phyloP scores from a whole-genome alignment of 2,329 filamentous ascomycete species.

The Ceratocystis alfenasii region DNA sequence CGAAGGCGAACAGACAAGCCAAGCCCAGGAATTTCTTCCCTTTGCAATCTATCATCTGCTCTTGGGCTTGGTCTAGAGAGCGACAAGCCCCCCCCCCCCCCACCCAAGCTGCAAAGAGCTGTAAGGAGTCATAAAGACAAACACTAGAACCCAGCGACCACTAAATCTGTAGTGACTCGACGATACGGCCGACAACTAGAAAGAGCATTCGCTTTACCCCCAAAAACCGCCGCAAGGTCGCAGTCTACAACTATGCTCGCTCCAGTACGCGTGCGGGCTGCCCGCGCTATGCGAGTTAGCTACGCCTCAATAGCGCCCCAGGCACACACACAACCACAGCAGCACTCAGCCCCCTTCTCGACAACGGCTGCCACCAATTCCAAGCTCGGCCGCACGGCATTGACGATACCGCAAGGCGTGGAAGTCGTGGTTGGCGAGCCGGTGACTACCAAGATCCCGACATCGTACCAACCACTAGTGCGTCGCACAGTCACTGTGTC shows the following conservation, averaged over 20 bases:
- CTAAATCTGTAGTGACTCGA: background rate
- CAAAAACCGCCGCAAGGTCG: background rate
- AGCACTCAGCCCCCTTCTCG: conserved; percentile 46
- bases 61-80: no score
- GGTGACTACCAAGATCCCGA: conserved; percentile 40
- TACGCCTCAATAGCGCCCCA: background rate
- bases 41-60: no score
- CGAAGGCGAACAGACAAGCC: background rate
- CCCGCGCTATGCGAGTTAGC: background rate
- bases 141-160: no score
- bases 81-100: no score
- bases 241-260: conserved; percentile 12
- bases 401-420: conserved; percentile 75
- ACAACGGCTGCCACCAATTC: conserved; percentile 55
- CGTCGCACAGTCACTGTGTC: conserved; percentile 61
- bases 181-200: background rate
- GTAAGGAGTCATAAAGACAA: no score
- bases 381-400: conserved; percentile 72
- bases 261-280: conserved; percentile 14
- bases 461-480: conserved; percentile 48
- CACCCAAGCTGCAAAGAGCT: no score
- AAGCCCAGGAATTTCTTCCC: no score
- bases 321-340: conserved; percentile 57
- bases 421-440: conserved; percentile 60
- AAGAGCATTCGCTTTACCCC: background rate